Evolutionary conservation across 768 basidiomycete genomes (phyloP).

Genomic region (Pulveroboletus sp.): DNA sequence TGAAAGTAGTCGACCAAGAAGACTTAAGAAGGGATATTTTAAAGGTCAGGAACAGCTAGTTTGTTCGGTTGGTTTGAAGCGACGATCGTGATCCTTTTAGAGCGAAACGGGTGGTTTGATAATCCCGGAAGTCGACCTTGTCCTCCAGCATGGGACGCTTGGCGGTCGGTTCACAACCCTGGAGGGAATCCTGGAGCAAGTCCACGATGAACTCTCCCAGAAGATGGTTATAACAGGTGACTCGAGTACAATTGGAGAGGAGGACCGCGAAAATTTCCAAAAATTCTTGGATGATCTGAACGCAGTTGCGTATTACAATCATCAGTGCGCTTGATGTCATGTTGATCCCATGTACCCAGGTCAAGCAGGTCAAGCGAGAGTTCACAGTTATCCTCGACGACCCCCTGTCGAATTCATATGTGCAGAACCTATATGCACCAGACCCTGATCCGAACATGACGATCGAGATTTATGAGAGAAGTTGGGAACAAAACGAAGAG

Average conservation of each 20-base stretch:
- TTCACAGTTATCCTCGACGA: conserved; percentile 96
- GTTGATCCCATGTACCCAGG: conserved; percentile 37
- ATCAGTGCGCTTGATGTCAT: background rate
- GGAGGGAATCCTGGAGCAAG: conserved; percentile 90
- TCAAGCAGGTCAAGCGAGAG: conserved; percentile 72
- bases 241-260: conserved; percentile 38
- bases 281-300: conserved; percentile 76
- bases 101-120: conserved; percentile 88
- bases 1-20: conserved; percentile 90
- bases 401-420: conserved; percentile 91
- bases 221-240: conserved; percentile 83
- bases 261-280: conserved; percentile 62
- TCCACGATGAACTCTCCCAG: conserved; percentile 91
- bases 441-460: conserved; percentile 95
- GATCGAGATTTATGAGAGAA: conserved; percentile 78
- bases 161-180: conserved; percentile 97
- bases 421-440: conserved; percentile 97
- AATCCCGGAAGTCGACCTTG: conserved; percentile 94
- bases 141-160: conserved; percentile 88
- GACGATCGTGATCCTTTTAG: conserved; percentile 38
- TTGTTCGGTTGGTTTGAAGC: background rate
- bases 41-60: conserved; percentile 56
- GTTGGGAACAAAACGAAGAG: conserved; percentile 91
- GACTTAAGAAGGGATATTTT: conserved; percentile 92
- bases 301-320: conserved; percentile 45